Conservation (phyloP, 257 asterid genomes). For the Solanum raphanifolium region DNA sequence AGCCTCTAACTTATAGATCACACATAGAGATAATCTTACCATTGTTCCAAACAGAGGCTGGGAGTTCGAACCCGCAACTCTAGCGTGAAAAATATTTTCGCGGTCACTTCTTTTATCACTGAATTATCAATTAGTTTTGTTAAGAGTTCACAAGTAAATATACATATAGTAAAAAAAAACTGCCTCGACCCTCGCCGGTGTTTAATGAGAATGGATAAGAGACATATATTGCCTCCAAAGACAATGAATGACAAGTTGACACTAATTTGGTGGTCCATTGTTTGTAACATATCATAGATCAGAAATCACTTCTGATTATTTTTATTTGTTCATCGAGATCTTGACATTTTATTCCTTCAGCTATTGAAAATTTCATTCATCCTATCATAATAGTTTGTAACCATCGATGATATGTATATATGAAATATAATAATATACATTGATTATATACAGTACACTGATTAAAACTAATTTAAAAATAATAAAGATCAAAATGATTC, state of each 20-base stretch:
- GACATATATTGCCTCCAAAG: neutral
- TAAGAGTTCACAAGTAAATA: fast-evolving
- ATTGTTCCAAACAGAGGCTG: too few relatives aligned
- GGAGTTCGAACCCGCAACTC: too few relatives aligned
- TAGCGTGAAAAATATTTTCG: too few relatives aligned
- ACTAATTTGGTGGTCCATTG: neutral
- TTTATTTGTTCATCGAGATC: neutral
- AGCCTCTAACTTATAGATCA: neutral
- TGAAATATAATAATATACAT: neutral
- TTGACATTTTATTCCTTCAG: neutral
- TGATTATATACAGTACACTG: neutral
- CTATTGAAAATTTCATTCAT: neutral
- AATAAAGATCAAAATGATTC: neutral
- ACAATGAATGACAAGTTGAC: neutral
- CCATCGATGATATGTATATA: neutral
- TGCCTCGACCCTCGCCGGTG: neutral
- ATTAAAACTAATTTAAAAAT: neutral
- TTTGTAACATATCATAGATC: neutral
- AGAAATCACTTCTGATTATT: too few relatives aligned
- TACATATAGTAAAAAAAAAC: too few relatives aligned
- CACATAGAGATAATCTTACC: too few relatives aligned
- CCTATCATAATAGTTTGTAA: neutral
- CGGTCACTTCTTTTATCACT: too few relatives aligned
- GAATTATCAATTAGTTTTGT: too few relatives aligned
- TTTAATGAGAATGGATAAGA: neutral